A percentile compares a stretch with the other conserved stretches of the same genome.
These are phyloP conservation scores for Tricholoma terreum DNA, from an alignment of 768 basidiomycete genomes.

Conservation along the genomic window DNA sequence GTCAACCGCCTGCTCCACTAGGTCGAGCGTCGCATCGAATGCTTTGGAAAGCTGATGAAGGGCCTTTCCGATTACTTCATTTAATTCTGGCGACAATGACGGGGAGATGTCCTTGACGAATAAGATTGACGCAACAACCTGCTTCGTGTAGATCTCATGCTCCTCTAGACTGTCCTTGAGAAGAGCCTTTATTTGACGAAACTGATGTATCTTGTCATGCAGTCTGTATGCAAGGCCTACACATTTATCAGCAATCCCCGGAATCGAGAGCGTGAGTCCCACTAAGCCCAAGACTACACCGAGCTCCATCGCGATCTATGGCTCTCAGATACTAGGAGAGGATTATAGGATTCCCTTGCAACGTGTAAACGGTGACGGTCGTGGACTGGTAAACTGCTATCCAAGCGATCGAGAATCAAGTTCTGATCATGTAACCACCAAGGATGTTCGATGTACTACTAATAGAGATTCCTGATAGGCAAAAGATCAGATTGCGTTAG, in stretches of 20 bases:
- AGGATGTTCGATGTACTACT: too few species aligned
- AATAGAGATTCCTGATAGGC: too few species aligned
- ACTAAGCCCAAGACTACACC: background rate
- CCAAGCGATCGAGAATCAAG: too few species aligned
- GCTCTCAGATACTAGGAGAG: background rate
- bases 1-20: background rate
- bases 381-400: background rate
- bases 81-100: background rate
- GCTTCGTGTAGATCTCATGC: slow-evolving; percentile 5
- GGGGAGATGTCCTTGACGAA: slow-evolving; percentile 5
- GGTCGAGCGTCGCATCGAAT: background rate
- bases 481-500: too few species aligned
- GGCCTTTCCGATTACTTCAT: slow-evolving; percentile 1
- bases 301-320: background rate
- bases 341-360: too few species aligned
- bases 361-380: background rate
- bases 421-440: too few species aligned
- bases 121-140: background rate
- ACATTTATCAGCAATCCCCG: slow-evolving; percentile 2
- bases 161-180: slow-evolving; percentile 3
- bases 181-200: background rate
- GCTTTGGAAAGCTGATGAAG: background rate
- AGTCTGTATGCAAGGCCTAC: background rate
- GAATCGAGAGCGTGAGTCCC: background rate
- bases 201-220: background rate